A percentile compares a stretch with the other conserved stretches of the same genome.
Evolutionary conservation across 2,329 filamentous ascomycete species (phyloP).

Genomic region (Neurospora sp.): DNA sequence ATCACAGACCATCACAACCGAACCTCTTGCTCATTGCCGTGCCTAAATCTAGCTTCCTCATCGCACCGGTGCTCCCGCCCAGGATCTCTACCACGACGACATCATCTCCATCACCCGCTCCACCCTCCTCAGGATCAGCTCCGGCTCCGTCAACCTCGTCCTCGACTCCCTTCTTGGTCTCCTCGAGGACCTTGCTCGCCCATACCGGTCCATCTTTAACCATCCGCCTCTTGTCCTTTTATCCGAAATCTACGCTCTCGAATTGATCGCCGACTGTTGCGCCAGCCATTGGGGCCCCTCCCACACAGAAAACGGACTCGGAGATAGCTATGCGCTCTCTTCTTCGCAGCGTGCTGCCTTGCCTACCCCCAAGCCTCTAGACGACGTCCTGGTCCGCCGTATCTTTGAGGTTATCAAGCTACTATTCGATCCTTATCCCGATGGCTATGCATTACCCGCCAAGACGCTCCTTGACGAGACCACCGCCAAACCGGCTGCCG

Average conservation of each 20-base stretch:
- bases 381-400: constrained; percentile 41
- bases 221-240: constrained; percentile 52
- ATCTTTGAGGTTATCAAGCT: constrained; percentile 46
- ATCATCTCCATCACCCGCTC: constrained; percentile 50
- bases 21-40: not conserved
- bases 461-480: constrained; percentile 47
- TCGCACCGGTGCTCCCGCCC: constrained; percentile 47
- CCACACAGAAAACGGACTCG: constrained; percentile 3
- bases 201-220: constrained; percentile 39
- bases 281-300: constrained; percentile 46
- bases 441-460: constrained; percentile 45
- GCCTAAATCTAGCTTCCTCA: constrained; percentile 44
- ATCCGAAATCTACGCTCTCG: constrained; percentile 56
- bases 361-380: constrained; percentile 31
- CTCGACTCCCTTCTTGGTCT: constrained; percentile 47
- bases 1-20: constrained; percentile 2
- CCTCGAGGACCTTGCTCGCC: constrained; percentile 48
- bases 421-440: constrained; percentile 49
- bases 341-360: constrained; percentile 16
- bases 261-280: constrained; percentile 56
- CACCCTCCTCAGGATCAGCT: constrained; percentile 52
- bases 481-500: constrained; percentile 28
- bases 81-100: constrained; percentile 51
- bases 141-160: constrained; percentile 41
- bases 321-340: constrained; percentile 7